phyloP scores from a whole-genome alignment of 192 early-diverging fungal species.

The Dissophora globulifera region DNA sequence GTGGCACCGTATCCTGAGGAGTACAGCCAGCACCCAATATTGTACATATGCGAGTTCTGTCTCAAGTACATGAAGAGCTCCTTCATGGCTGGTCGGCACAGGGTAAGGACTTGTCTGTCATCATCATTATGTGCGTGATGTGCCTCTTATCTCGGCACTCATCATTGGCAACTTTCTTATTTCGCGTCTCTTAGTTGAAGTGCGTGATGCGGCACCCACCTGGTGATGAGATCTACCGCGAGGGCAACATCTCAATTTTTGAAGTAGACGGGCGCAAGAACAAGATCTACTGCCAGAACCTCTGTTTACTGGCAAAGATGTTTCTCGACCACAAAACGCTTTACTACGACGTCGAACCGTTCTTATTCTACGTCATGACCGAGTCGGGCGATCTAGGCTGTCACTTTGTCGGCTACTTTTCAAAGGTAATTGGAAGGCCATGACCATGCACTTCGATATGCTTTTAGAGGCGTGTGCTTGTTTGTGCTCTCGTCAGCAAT shows the following conservation, averaged over 20 bases:
- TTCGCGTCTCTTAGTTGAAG: slow-evolving; percentile 74
- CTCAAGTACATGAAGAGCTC: slow-evolving; percentile 97
- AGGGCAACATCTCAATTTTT: slow-evolving; percentile 88
- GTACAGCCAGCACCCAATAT: slow-evolving; percentile 79
- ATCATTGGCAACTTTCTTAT: too few species aligned
- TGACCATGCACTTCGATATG: not conserved
- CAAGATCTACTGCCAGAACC: slow-evolving; percentile 98
- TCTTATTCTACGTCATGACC: slow-evolving; percentile 95
- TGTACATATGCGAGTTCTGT: slow-evolving; percentile 97
- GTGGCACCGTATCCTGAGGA: slow-evolving; percentile 96
- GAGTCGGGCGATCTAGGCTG: slow-evolving; percentile 79
- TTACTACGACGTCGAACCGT: slow-evolving; percentile 98
- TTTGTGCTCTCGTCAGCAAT: too few species aligned
- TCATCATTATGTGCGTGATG: too few species aligned
- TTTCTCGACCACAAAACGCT: slow-evolving; percentile 98
- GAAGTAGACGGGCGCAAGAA: slow-evolving; percentile 98
- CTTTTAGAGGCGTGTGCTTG: not conserved
- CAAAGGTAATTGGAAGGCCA: slow-evolving; percentile 75
- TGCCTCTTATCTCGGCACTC: too few species aligned
- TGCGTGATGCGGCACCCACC: slow-evolving; percentile 86
- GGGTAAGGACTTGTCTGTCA: slow-evolving; percentile 48
- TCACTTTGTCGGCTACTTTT: slow-evolving; percentile 98
- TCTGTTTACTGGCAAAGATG: slow-evolving; percentile 96
- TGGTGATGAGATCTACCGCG: slow-evolving; percentile 97
- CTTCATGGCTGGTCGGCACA: slow-evolving; percentile 84